Conservation (phyloP, 2,329 filamentous ascomycete genomes). For the Talaromyces sp. region DNA sequence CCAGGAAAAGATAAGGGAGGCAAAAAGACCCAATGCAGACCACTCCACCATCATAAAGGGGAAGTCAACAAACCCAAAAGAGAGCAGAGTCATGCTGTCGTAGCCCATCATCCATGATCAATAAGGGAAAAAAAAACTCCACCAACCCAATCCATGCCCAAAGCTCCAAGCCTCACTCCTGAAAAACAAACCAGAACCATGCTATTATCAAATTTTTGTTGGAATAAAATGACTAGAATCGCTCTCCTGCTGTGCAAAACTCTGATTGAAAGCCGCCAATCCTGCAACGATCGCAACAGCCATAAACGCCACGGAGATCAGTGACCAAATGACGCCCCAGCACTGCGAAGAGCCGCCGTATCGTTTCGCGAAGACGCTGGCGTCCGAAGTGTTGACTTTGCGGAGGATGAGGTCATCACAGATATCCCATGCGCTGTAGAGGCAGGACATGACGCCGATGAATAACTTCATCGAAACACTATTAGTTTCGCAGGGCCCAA, state of each 20-base stretch:
- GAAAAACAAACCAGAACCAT: neutral
- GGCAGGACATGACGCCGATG: slow-evolving; percentile 75
- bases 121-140: neutral
- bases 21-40: neutral
- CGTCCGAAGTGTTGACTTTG: slow-evolving; percentile 77
- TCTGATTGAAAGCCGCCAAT: slow-evolving; percentile 71
- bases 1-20: neutral
- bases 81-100: neutral
- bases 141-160: neutral
- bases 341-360: slow-evolving; percentile 78
- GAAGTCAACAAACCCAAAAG: neutral
- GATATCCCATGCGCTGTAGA: slow-evolving; percentile 83
- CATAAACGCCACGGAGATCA: slow-evolving; percentile 71
- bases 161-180: neutral
- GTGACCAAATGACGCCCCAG: slow-evolving; percentile 76
- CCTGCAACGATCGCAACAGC: slow-evolving; percentile 69
- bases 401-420: slow-evolving; percentile 77
- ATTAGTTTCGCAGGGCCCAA: neutral
- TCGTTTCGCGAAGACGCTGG: slow-evolving; percentile 71
- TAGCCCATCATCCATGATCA: neutral
- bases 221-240: slow-evolving; percentile 67
- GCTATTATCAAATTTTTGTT: slow-evolving; percentile 1
- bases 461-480: slow-evolving; percentile 48
- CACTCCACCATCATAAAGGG: neutral
- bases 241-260: slow-evolving; percentile 63